A percentile compares a stretch with the other conserved stretches of the same genome.
Conservation (phyloP, 2,329 filamentous ascomycete genomes). For the Geoglossum cookeanum region DNA sequence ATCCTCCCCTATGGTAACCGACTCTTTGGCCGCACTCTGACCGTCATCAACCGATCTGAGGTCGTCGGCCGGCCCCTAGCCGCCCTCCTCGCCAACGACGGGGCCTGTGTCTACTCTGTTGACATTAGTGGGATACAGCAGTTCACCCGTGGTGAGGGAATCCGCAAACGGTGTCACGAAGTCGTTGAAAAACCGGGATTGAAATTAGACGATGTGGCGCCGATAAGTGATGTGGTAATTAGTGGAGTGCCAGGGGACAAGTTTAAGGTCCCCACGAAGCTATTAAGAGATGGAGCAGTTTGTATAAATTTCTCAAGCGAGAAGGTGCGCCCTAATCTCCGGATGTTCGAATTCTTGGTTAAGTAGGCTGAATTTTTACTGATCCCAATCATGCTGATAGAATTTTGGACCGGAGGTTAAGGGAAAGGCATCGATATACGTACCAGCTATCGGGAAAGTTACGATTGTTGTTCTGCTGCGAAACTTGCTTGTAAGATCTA, state of each 20-base stretch:
- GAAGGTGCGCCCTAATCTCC: slow-evolving; percentile 31
- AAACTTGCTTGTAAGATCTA: slow-evolving; percentile 58
- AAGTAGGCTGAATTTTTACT: slow-evolving; percentile 1
- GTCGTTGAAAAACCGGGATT: slow-evolving; percentile 67
- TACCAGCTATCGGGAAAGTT: slow-evolving; percentile 92
- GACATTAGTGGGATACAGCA: slow-evolving; percentile 82
- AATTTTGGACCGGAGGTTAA: slow-evolving; percentile 86
- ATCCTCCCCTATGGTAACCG: slow-evolving; percentile 86
- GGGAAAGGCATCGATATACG: slow-evolving; percentile 90
- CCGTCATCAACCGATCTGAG: slow-evolving; percentile 89
- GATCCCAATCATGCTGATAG: slow-evolving; percentile 16
- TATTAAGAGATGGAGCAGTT: slow-evolving; percentile 78
- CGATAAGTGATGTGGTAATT: slow-evolving; percentile 85
- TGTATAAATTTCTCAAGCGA: slow-evolving; percentile 97
- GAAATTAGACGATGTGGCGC: slow-evolving; percentile 61
- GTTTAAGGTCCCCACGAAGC: slow-evolving; percentile 73
- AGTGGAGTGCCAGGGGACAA: slow-evolving; percentile 73
- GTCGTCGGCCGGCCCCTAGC: slow-evolving; percentile 88
- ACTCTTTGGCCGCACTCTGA: slow-evolving; percentile 82
- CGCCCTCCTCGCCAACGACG: slow-evolving; percentile 86
- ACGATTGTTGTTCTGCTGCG: slow-evolving; percentile 82
- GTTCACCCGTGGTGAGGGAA: slow-evolving; percentile 75
- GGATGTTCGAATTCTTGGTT: neutral
- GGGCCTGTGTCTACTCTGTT: slow-evolving; percentile 85
- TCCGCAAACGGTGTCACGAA: slow-evolving; percentile 71